Evolutionary conservation across 148 eudicot species (phyloP).

Genomic region (Vaccinium darrowii): DNA sequence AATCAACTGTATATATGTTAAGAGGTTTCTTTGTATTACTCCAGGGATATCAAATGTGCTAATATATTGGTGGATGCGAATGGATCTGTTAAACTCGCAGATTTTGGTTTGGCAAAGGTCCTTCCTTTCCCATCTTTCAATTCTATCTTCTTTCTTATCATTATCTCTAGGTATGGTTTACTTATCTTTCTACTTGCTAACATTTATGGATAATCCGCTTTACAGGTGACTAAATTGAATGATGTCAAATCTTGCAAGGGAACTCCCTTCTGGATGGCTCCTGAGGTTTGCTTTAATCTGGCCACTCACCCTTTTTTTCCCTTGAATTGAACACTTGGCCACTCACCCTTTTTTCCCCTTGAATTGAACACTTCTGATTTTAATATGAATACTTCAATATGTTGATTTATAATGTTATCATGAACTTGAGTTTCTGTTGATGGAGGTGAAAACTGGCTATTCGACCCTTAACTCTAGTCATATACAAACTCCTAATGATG

Average conservation of each 20-base stretch:
- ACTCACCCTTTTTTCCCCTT: conserved; percentile 2
- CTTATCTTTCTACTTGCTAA: background rate
- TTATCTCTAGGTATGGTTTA: background rate
- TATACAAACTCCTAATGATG: background rate
- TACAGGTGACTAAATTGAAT: conserved; percentile 64
- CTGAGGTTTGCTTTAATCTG: conserved; percentile 61
- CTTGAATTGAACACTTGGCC: background rate
- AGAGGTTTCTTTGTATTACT: conserved; percentile 16
- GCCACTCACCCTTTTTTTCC: conserved; percentile 7
- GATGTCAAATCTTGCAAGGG: conserved; percentile 69
- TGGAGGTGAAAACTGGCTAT: background rate
- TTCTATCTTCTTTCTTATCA: background rate
- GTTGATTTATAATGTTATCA: background rate
- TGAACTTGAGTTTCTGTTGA: background rate
- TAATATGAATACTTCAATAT: background rate
- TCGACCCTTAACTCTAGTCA: background rate
- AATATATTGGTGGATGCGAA: conserved; percentile 72
- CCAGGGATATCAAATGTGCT: conserved; percentile 89
- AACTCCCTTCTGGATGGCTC: conserved; percentile 77
- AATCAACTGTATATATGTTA: background rate
- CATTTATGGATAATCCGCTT: conserved; percentile 10
- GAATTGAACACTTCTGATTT: background rate
- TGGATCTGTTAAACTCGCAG: conserved; percentile 85
- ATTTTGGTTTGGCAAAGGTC: conserved; percentile 97
- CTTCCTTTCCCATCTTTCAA: conserved; percentile 14